Evolutionary conservation across 176 grass and related monocot genomes (phyloP).

Genomic region (Triticum timopheevii): DNA sequence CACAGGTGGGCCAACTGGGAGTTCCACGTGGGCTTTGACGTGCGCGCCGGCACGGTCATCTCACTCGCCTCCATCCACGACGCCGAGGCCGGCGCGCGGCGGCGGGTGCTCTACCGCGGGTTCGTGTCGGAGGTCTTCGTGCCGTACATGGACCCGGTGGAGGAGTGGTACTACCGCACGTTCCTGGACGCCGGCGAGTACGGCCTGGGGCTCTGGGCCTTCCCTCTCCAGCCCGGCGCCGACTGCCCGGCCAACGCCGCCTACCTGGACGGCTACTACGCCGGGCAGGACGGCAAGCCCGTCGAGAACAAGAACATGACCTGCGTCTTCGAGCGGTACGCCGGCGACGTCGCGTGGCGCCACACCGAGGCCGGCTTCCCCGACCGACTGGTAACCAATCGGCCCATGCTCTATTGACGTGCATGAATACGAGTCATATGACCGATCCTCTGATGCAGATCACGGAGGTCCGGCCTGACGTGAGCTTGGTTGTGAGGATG

Average conservation of each 20-base stretch:
- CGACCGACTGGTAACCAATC: slow-evolving; percentile 32
- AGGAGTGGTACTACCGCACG: slow-evolving; percentile 89
- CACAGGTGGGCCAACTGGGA: slow-evolving; percentile 78
- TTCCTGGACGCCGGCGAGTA: slow-evolving; percentile 83
- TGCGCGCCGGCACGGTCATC: slow-evolving; percentile 66
- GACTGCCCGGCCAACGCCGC: slow-evolving; percentile 66
- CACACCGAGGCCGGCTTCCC: slow-evolving; percentile 73
- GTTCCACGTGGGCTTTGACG: slow-evolving; percentile 79
- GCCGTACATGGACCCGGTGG: slow-evolving; percentile 81
- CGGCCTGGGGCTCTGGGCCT: slow-evolving; percentile 51
- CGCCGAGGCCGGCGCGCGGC: slow-evolving; percentile 28
- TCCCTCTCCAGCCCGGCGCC: slow-evolving; percentile 41
- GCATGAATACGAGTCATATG: background rate
- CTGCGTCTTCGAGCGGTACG: slow-evolving; percentile 78
- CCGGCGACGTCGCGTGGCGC: slow-evolving; percentile 69
- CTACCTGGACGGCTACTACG: slow-evolving; percentile 61
- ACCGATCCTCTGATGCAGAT: slow-evolving; percentile 31
- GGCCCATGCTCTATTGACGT: background rate
- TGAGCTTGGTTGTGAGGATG: slow-evolving; percentile 82
- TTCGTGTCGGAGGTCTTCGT: slow-evolving; percentile 79
- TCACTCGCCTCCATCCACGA: slow-evolving; percentile 63
- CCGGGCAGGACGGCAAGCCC: slow-evolving; percentile 50
- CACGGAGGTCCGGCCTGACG: slow-evolving; percentile 72
- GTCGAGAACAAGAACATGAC: slow-evolving; percentile 43
- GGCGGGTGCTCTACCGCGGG: slow-evolving; percentile 67